Percentiles rank a stretch among this genome's conserved stretches.
Conservation (phyloP, 352 stramenopile species). For the Globisporangium parvum region DNA sequence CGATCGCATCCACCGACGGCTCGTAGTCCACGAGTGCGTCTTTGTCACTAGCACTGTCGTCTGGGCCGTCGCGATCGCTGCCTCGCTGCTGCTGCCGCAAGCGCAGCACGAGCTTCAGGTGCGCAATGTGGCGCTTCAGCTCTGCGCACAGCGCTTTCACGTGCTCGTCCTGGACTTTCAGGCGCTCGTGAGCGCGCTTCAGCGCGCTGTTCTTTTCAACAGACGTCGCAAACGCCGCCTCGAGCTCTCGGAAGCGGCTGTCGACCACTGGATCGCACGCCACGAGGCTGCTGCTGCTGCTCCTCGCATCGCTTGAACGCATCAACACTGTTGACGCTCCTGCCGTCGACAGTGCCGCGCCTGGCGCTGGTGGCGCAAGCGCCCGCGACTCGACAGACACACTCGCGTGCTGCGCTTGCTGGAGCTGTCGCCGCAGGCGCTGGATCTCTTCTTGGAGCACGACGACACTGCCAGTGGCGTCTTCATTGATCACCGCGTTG, state of each 20-base stretch:
- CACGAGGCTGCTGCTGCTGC: slow-evolving; percentile 1
- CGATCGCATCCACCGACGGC: slow-evolving; percentile 65
- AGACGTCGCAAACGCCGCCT: slow-evolving; percentile 50
- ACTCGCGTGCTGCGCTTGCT: slow-evolving; percentile 37
- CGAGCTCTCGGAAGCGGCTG: slow-evolving; percentile 49
- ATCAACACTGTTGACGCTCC: neutral
- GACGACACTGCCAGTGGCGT: slow-evolving; percentile 49
- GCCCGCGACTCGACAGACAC: slow-evolving; percentile 12
- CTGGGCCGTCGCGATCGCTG: neutral
- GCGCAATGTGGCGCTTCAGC: slow-evolving; percentile 50
- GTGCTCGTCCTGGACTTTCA: slow-evolving; percentile 48
- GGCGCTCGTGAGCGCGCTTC: slow-evolving; percentile 44
- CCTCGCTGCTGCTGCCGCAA: slow-evolving; percentile 10
- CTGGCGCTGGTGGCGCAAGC: neutral
- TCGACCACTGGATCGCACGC: slow-evolving; percentile 31
- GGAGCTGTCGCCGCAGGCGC: slow-evolving; percentile 46
- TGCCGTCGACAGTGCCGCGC: neutral
- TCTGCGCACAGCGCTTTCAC: slow-evolving; percentile 44
- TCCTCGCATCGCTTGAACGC: neutral
- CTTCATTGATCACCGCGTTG: slow-evolving; percentile 80
- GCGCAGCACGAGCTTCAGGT: slow-evolving; percentile 54
- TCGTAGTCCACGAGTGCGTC: slow-evolving; percentile 34
- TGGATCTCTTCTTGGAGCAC: slow-evolving; percentile 74
- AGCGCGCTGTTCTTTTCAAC: slow-evolving; percentile 55
- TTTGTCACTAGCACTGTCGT: slow-evolving; percentile 14